Conservation (phyloP, 169 alveolate species). For the Cardiosporidium cionae region DNA sequence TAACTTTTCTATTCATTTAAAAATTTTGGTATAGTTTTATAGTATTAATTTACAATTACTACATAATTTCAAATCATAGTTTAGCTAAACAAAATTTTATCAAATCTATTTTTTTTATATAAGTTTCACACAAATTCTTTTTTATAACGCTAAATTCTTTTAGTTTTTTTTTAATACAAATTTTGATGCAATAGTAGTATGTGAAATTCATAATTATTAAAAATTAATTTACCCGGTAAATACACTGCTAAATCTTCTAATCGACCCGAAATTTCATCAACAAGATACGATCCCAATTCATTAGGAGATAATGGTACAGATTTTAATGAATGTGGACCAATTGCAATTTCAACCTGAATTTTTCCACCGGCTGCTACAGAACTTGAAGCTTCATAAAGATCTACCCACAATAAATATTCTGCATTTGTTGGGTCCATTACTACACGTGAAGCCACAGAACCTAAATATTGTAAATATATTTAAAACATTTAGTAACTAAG, state of each 20-base stretch:
- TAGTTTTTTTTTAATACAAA: too few species aligned
- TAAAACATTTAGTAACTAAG: background rate
- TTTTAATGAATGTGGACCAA: slow-evolving; percentile 45
- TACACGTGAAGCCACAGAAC: background rate
- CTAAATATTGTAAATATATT: background rate
- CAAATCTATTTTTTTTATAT: too few species aligned
- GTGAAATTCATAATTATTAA: too few species aligned
- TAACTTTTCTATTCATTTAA: too few species aligned
- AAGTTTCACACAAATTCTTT: too few species aligned
- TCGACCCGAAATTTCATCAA: slow-evolving; percentile 62
- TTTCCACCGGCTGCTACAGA: slow-evolving; percentile 23
- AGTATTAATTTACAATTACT: too few species aligned
- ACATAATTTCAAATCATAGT: too few species aligned
- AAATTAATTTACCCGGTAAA: slow-evolving; percentile 53
- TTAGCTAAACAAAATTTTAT: too few species aligned
- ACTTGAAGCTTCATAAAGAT: slow-evolving; percentile 43
- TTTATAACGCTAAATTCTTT: too few species aligned
- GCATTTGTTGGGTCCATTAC: slow-evolving; percentile 30
- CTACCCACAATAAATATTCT: slow-evolving; percentile 43
- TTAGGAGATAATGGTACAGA: slow-evolving; percentile 32
- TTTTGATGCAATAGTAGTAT: too few species aligned
- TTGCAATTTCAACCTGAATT: slow-evolving; percentile 36
- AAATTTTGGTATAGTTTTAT: too few species aligned
- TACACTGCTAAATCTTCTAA: slow-evolving; percentile 51
- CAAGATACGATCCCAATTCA: slow-evolving; percentile 50